Evolutionary conservation across 164 flowering plant species (phyloP).

Genomic region (Dillenia turbinata): DNA sequence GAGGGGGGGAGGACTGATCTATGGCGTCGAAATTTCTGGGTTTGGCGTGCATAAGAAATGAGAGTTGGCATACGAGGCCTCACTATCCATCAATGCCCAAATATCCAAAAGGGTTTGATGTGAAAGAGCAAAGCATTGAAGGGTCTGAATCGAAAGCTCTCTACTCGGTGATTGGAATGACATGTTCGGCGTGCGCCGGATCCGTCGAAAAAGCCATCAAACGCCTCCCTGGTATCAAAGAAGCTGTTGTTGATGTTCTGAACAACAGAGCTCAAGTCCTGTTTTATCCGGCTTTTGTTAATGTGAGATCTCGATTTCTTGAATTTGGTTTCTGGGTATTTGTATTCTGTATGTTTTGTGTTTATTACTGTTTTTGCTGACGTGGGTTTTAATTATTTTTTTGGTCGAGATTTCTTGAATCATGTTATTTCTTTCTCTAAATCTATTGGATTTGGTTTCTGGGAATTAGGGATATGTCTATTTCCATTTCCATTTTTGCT

Average conservation of each 20-base stretch:
- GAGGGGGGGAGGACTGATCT: background rate
- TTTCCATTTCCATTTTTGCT: too few species aligned
- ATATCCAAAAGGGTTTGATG: slow-evolving; percentile 44
- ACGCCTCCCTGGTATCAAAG: slow-evolving; percentile 71
- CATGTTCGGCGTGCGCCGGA: slow-evolving; percentile 85
- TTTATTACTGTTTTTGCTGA: too few species aligned
- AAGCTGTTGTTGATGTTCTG: slow-evolving; percentile 73
- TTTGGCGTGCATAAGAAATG: slow-evolving; percentile 43
- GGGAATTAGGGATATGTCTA: too few species aligned
- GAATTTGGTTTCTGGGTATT: background rate
- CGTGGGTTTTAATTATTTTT: too few species aligned
- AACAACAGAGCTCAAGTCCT: slow-evolving; percentile 63
- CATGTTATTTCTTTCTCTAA: too few species aligned
- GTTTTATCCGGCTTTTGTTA: slow-evolving; percentile 57
- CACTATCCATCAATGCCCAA: slow-evolving; percentile 72
- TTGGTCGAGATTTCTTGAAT: too few species aligned
- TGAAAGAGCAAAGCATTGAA: slow-evolving; percentile 13
- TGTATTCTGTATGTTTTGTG: background rate
- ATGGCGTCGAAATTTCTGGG: slow-evolving; percentile 55
- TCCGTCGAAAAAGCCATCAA: slow-evolving; percentile 83
- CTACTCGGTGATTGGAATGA: slow-evolving; percentile 76
- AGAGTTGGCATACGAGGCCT: slow-evolving; percentile 35
- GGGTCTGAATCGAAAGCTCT: slow-evolving; percentile 42
- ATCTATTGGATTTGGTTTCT: too few species aligned
- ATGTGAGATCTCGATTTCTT: slow-evolving; percentile 35